phyloP scores from a whole-genome alignment of 441 rosid species.

The Bruguiera hainesii region DNA sequence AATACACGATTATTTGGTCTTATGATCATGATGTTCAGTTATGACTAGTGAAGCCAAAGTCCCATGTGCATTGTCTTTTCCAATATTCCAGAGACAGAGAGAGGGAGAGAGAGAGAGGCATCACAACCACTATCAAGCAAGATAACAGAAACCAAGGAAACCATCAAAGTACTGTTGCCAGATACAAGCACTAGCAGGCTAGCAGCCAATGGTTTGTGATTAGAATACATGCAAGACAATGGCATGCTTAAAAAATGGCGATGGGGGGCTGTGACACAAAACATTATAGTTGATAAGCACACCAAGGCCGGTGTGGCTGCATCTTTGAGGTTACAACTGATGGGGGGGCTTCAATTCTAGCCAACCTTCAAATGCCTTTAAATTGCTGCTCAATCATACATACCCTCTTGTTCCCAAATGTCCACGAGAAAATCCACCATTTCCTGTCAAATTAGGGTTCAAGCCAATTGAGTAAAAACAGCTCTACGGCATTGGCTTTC shows the following conservation, averaged over 20 bases:
- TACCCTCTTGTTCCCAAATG: slow-evolving; percentile 86
- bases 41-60: not conserved
- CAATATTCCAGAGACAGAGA: not conserved
- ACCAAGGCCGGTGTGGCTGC: slow-evolving; percentile 19
- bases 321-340: slow-evolving; percentile 20
- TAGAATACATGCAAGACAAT: slow-evolving; percentile 20
- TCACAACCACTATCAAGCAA: not conserved
- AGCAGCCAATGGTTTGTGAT: slow-evolving; percentile 15
- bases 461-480: not conserved
- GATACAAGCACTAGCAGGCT: slow-evolving; percentile 17
- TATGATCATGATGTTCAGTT: not conserved
- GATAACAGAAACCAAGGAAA: not conserved
- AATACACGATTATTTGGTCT: no score
- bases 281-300: slow-evolving; percentile 26
- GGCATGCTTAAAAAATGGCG: slow-evolving; percentile 24
- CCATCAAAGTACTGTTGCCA: slow-evolving; percentile 14
- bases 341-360: slow-evolving; percentile 9
- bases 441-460: slow-evolving; percentile 46
- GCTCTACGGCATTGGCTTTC: not conserved
- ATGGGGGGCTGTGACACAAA: slow-evolving; percentile 22
- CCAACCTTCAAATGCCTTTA: slow-evolving; percentile 22
- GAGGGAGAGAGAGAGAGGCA: not conserved
- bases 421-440: slow-evolving; percentile 94
- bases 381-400: slow-evolving; percentile 52
- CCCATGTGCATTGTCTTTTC: not conserved